Evolutionary conservation across 2,329 filamentous ascomycete species (phyloP).

Genomic region (Penicillium sp.): DNA sequence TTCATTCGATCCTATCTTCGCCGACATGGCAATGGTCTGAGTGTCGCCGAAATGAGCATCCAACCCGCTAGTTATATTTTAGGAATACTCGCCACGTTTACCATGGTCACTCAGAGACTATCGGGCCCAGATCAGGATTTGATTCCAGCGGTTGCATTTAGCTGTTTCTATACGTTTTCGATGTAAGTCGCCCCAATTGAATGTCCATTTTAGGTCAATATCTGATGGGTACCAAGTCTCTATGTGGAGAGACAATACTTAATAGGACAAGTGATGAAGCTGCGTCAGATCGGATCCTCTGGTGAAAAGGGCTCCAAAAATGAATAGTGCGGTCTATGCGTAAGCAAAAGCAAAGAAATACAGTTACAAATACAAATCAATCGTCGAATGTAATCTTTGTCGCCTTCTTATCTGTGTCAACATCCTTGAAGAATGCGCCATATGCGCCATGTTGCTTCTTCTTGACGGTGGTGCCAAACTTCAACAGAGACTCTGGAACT

Average conservation of each 20-base stretch:
- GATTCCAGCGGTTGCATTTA: slow-evolving; percentile 52
- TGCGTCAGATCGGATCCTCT: slow-evolving; percentile 19
- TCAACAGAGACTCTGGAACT: slow-evolving; percentile 86
- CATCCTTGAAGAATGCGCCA: slow-evolving; percentile 92
- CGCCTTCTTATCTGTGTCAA: slow-evolving; percentile 76
- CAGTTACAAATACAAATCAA: slow-evolving; percentile 19
- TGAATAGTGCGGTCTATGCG: slow-evolving; percentile 15
- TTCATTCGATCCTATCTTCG: slow-evolving; percentile 71
- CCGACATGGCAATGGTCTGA: slow-evolving; percentile 45
- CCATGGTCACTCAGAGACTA: slow-evolving; percentile 34
- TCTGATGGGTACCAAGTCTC: slow-evolving; percentile 29
- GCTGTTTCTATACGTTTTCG: slow-evolving; percentile 54
- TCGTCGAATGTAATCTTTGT: slow-evolving; percentile 90
- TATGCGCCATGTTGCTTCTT: slow-evolving; percentile 97
- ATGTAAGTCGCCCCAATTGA: slow-evolving; percentile 58
- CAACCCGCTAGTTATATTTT: slow-evolving; percentile 45
- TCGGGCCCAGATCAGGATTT: slow-evolving; percentile 26
- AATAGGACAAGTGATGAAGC: slow-evolving; percentile 23
- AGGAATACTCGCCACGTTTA: slow-evolving; percentile 47
- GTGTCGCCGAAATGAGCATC: slow-evolving; percentile 47
- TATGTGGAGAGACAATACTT: slow-evolving; percentile 38
- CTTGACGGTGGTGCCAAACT: slow-evolving; percentile 97
- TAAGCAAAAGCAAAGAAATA: not conserved
- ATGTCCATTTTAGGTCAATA: slow-evolving; percentile 2
- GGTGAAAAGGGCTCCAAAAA: slow-evolving; percentile 19